phyloP scores from a whole-genome alignment of 225 moss, liverwort and hornwort genomes.

The Asterella californica region DNA sequence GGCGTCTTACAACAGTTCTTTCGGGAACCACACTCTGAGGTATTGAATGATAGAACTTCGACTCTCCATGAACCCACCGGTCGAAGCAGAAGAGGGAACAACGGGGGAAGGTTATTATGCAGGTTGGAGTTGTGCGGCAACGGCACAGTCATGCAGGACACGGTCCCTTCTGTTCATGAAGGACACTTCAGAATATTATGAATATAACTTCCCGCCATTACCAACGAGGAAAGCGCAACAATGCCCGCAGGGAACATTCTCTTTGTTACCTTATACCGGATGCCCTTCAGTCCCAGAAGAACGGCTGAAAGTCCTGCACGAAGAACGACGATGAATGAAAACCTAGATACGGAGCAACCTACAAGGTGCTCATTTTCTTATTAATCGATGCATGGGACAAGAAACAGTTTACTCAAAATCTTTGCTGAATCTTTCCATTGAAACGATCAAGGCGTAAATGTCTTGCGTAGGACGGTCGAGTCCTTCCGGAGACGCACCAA shows the following conservation, averaged over 20 bases:
- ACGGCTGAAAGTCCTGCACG: constrained; percentile 43
- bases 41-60: too few relatives aligned
- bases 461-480: neutral
- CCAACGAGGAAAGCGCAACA: constrained; percentile 40
- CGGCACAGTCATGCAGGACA: too few relatives aligned
- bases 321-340: neutral
- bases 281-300: constrained; percentile 41
- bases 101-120: too few relatives aligned
- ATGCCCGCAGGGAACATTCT: constrained; percentile 40
- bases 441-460: neutral
- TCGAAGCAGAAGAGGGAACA: too few relatives aligned
- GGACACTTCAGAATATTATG: constrained; percentile 33
- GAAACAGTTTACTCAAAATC: neutral
- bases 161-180: too few relatives aligned
- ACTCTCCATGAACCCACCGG: too few relatives aligned
- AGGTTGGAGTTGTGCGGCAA: too few relatives aligned
- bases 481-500: constrained; percentile 26
- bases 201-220: constrained; percentile 45
- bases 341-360: neutral
- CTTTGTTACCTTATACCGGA: constrained; percentile 48
- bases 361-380: neutral
- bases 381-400: neutral
- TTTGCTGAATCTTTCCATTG: neutral
- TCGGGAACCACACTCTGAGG: too few relatives aligned
- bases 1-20: too few relatives aligned